Percentiles rank a stretch among this genome's conserved stretches.
Evolutionary conservation across 805 yeast species (phyloP).

Genomic region (Wickerhamomyces sydowiorum): DNA sequence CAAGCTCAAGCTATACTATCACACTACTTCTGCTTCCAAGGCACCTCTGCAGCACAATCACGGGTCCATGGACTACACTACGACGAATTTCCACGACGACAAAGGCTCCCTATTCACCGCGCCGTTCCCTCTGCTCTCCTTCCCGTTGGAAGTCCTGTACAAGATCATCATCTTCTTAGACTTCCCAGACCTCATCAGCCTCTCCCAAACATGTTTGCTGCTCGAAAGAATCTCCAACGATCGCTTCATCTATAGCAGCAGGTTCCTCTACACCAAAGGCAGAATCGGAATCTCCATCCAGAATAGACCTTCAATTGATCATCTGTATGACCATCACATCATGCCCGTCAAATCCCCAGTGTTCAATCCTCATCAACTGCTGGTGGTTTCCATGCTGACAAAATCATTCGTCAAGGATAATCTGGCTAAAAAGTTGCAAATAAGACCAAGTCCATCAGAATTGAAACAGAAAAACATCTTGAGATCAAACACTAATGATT

Average conservation of each 20-base stretch:
- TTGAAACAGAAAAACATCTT: slow-evolving; percentile 15
- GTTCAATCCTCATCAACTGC: slow-evolving; percentile 5
- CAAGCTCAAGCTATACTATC: too few relatives aligned
- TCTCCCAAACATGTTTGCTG: slow-evolving; percentile 21
- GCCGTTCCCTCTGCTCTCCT: background rate
- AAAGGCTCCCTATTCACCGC: background rate
- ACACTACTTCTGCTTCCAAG: too few relatives aligned
- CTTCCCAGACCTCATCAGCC: background rate
- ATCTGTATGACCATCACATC: slow-evolving; percentile 13
- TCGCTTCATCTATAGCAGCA: slow-evolving; percentile 15
- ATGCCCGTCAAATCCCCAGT: slow-evolving; percentile 8
- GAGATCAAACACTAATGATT: slow-evolving; percentile 1
- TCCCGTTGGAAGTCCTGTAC: background rate
- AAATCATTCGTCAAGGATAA: slow-evolving; percentile 15
- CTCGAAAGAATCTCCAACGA: slow-evolving; percentile 14
- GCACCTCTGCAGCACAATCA: too few relatives aligned
- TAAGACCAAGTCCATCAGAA: slow-evolving; percentile 15
- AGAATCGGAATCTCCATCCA: slow-evolving; percentile 13
- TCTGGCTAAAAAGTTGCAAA: slow-evolving; percentile 12
- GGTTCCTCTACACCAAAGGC: slow-evolving; percentile 15
- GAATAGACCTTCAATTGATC: slow-evolving; percentile 9
- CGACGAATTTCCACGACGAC: background rate
- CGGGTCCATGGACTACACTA: background rate
- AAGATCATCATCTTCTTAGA: background rate
- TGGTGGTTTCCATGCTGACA: slow-evolving; percentile 4